Evolutionary conservation across 1,284 basidiomycete species (phyloP).

Genomic region (Rhodotorula sp.): DNA sequence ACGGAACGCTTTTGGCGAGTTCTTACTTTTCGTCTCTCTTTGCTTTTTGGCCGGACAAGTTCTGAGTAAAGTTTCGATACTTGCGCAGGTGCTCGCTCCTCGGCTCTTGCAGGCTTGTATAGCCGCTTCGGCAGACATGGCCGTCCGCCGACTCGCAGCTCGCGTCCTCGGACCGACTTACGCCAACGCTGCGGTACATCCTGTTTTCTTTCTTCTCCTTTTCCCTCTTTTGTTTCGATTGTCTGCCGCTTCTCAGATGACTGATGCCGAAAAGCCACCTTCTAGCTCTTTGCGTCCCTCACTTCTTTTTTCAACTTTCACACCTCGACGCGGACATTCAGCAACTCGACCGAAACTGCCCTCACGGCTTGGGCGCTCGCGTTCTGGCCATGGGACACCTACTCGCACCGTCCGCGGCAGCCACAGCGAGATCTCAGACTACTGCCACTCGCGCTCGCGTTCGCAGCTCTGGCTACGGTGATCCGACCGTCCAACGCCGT

Average conservation of each 20-base stretch:
- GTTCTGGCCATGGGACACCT: constrained; percentile 60
- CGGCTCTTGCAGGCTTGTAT: constrained; percentile 74
- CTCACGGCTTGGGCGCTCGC: constrained; percentile 74
- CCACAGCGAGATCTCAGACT: neutral
- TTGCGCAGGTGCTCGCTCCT: constrained; percentile 57
- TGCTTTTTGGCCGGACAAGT: neutral
- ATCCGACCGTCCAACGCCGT: constrained; percentile 82
- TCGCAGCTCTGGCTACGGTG: constrained; percentile 73
- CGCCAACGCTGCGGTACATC: constrained; percentile 64
- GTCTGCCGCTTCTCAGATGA: neutral
- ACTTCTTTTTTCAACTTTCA: constrained; percentile 83
- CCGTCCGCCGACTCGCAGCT: constrained; percentile 62
- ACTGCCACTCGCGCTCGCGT: constrained; percentile 52
- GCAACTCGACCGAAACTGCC: constrained; percentile 88
- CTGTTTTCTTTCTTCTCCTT: neutral
- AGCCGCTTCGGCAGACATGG: constrained; percentile 78
- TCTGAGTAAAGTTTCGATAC: too few species aligned
- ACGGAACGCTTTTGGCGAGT: constrained; percentile 47
- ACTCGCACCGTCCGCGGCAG: neutral
- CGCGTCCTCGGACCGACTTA: constrained; percentile 62
- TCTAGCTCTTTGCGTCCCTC: constrained; percentile 74
- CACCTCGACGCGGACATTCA: constrained; percentile 80
- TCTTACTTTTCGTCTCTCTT: constrained; percentile 2
- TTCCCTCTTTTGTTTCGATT: neutral
- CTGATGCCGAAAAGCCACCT: neutral